Evolutionary conservation across 225 moss, liverwort and hornwort genomes (phyloP).

Genomic region (Marchantia polymorpha): DNA sequence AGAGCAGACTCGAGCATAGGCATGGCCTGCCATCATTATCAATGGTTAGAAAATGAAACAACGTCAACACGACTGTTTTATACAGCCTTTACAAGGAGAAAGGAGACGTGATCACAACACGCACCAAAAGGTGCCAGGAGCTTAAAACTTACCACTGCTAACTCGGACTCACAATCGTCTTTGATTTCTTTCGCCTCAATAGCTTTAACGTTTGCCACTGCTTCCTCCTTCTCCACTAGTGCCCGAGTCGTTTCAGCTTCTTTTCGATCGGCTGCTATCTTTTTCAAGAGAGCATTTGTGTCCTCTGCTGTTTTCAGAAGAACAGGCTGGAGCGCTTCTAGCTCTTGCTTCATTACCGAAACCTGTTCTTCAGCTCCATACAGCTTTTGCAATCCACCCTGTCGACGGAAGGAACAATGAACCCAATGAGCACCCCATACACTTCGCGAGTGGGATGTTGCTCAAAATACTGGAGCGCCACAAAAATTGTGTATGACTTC

Average conservation of each 20-base stretch:
- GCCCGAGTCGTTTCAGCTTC: slow-evolving; percentile 50
- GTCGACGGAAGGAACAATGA: not conserved
- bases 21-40: slow-evolving; percentile 47
- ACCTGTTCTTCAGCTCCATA: slow-evolving; percentile 70
- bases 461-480: not conserved
- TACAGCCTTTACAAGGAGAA: not conserved
- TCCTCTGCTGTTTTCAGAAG: slow-evolving; percentile 57
- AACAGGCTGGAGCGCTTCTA: slow-evolving; percentile 59
- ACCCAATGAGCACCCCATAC: not conserved
- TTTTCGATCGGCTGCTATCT: slow-evolving; percentile 49
- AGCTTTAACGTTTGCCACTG: slow-evolving; percentile 58
- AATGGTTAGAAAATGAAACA: not conserved
- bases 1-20: slow-evolving; percentile 66
- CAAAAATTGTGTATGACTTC: not conserved
- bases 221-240: slow-evolving; percentile 56
- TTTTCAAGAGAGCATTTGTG: slow-evolving; percentile 51
- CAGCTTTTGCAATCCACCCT: slow-evolving; percentile 60
- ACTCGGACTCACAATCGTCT: slow-evolving; percentile 60
- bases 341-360: slow-evolving; percentile 59
- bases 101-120: not conserved
- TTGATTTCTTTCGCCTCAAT: slow-evolving; percentile 59
- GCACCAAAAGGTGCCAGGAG: not conserved
- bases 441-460: not conserved
- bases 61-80: not conserved
- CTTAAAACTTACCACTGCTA: slow-evolving; percentile 49